A percentile compares a stretch with the other conserved stretches of the same genome.
phyloP scores from a whole-genome alignment of 148 eudicot genomes.

The Nepenthes gracilis region DNA sequence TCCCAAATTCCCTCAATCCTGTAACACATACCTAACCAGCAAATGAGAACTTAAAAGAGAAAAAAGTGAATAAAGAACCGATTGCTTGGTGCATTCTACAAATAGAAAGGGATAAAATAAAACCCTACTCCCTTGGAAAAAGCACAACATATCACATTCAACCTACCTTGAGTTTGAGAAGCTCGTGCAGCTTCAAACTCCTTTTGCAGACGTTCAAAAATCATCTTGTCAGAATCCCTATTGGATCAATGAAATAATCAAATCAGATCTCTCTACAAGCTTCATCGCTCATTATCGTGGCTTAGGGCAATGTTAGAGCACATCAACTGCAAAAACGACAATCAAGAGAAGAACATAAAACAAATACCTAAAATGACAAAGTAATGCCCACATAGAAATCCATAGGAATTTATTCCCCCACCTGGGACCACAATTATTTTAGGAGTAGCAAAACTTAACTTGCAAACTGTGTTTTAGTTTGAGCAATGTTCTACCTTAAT shows the following conservation, averaged over 20 bases:
- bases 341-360: no score
- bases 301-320: neutral
- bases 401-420: no score
- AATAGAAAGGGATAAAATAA: neutral
- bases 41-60: neutral
- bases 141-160: neutral
- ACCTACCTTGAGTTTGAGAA: conserved; percentile 79
- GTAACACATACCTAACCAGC: neutral
- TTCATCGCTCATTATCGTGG: conserved; percentile 3
- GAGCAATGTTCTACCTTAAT: no score
- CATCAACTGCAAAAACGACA: no score
- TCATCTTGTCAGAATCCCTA: conserved; percentile 90
- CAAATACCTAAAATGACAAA: no score
- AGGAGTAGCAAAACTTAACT: no score
- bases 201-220: conserved; percentile 87
- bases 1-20: no score
- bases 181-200: conserved; percentile 90
- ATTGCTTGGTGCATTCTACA: neutral
- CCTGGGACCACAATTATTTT: no score
- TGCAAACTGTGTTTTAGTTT: no score
- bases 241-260: conserved; percentile 1
- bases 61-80: neutral
- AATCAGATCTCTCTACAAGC: conserved; percentile 4
- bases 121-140: neutral
- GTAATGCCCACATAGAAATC: no score